phyloP scores from a whole-genome alignment of 495 filamentous ascomycete genomes.

The Daldinia caldariorum region DNA sequence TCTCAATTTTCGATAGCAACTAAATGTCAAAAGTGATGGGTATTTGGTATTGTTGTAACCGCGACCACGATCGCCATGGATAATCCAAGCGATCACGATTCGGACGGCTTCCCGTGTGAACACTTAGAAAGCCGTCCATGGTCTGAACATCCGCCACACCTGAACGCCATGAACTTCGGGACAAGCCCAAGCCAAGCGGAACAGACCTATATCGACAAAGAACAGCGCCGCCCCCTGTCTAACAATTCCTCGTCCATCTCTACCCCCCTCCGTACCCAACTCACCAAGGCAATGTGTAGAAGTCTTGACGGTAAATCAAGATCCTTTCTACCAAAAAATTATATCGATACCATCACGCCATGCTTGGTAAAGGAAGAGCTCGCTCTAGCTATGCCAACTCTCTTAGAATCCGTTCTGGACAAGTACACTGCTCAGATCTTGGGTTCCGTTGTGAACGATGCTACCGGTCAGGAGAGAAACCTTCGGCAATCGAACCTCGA shows the following conservation, averaged over 20 bases:
- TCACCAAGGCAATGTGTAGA: constrained; percentile 21
- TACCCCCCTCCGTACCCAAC: constrained; percentile 7
- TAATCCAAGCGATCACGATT: not conserved
- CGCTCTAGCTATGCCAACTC: constrained; percentile 18
- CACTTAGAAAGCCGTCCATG: not conserved
- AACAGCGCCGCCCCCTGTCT: not conserved
- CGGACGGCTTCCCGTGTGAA: not conserved
- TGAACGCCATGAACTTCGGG: constrained; percentile 4
- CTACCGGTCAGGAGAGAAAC: not conserved
- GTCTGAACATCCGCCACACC: not conserved
- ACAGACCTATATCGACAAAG: constrained; percentile 1
- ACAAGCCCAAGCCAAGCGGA: constrained; percentile 16
- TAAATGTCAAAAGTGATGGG: not conserved
- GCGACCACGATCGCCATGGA: constrained; percentile 6
- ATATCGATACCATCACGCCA: constrained; percentile 22
- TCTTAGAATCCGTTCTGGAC: constrained; percentile 13
- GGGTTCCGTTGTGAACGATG: not conserved
- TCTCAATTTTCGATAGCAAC: not conserved
- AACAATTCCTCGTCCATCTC: not conserved
- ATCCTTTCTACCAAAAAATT: constrained; percentile 23
- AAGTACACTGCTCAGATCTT: constrained; percentile 19
- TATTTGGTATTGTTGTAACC: constrained; percentile 2
- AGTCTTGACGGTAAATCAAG: constrained; percentile 12
- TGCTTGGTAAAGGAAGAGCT: constrained; percentile 25
- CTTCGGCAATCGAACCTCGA: not conserved